These are phyloP conservation scores for Aspergillus flavus DNA, from an alignment of 2,329 filamentous ascomycete genomes.

Conservation along the genomic window DNA sequence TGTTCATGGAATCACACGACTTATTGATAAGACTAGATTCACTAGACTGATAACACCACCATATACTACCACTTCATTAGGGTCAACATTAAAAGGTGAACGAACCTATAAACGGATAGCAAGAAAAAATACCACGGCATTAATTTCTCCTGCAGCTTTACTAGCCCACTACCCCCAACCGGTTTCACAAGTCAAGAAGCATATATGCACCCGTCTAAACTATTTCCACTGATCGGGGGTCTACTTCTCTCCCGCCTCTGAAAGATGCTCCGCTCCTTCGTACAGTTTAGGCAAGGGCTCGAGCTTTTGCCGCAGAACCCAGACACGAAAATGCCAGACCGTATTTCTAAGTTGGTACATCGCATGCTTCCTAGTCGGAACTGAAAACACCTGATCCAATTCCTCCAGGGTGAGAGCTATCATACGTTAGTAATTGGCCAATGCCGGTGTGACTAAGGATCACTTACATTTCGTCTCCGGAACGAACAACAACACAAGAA, in stretches of 20 bases:
- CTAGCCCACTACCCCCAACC: not conserved
- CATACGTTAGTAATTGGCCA: conserved; percentile 13
- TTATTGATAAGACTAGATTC: not conserved
- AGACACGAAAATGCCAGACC: conserved; percentile 44
- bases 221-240: not conserved
- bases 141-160: not conserved
- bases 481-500: conserved; percentile 55
- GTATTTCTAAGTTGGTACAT: conserved; percentile 43
- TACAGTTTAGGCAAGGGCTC: conserved; percentile 33
- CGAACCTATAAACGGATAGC: not conserved
- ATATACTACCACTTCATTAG: not conserved
- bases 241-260: not conserved
- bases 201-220: no score
- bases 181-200: not conserved
- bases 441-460: not conserved
- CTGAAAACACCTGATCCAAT: conserved; percentile 57
- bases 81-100: no score
- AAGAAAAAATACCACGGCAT: not conserved
- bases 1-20: not conserved
- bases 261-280: conserved; percentile 28
- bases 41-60: not conserved
- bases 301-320: conserved; percentile 35
- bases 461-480: conserved; percentile 52
- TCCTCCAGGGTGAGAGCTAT: conserved; percentile 47
- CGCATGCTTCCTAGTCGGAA: conserved; percentile 50